phyloP scores from a whole-genome alignment of 163 green algal species.

The Chloromonas sp. region DNA sequence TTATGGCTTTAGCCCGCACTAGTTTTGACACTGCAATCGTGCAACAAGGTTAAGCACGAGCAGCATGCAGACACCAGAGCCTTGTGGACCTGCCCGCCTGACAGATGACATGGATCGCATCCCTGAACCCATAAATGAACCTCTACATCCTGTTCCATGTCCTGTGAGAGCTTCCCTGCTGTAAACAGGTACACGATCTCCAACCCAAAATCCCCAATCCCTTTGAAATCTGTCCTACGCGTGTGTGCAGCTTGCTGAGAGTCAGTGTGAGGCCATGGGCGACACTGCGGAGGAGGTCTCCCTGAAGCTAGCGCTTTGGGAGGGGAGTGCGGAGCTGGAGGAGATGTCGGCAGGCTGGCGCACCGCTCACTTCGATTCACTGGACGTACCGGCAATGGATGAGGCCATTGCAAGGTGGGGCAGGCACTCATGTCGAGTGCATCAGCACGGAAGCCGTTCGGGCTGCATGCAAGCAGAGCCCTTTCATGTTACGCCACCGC shows the following conservation, averaged over 20 bases:
- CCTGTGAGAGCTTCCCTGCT: too few relatives aligned
- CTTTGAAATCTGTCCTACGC: neutral
- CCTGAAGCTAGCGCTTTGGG: slow-evolving; percentile 72
- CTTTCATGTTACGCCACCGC: too few relatives aligned
- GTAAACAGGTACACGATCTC: neutral
- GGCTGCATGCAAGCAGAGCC: too few relatives aligned
- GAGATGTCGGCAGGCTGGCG: slow-evolving; percentile 42
- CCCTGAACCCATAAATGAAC: neutral
- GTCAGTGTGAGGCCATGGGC: slow-evolving; percentile 38
- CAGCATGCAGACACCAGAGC: too few relatives aligned
- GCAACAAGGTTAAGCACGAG: too few relatives aligned
- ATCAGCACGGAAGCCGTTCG: too few relatives aligned
- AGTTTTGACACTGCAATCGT: too few relatives aligned
- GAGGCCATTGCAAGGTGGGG: slow-evolving; percentile 23
- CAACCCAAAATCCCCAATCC: neutral
- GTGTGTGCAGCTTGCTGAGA: slow-evolving; percentile 21
- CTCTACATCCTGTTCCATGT: too few relatives aligned
- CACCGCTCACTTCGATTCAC: slow-evolving; percentile 42
- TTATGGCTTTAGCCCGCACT: too few relatives aligned
- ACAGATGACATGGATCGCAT: neutral
- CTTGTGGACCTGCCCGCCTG: too few relatives aligned
- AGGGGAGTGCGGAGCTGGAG: slow-evolving; percentile 55
- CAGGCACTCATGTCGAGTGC: neutral
- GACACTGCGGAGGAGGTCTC: slow-evolving; percentile 45
- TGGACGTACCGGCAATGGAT: slow-evolving; percentile 63